These are phyloP conservation scores for Blastobotrys muscicola DNA, from an alignment of 805 yeast species.

Conservation along the genomic window DNA sequence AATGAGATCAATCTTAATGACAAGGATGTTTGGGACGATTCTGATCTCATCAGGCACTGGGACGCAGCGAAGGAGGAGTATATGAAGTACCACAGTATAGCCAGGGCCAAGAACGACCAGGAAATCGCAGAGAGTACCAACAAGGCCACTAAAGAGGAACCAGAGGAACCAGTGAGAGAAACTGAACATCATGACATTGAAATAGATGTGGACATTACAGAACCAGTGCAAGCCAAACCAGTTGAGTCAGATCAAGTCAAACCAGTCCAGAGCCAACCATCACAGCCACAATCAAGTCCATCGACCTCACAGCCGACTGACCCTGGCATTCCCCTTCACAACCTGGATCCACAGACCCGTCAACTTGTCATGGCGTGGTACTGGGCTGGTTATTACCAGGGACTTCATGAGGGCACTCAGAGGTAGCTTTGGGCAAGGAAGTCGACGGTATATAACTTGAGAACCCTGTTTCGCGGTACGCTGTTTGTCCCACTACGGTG, in stretches of 20 bases:
- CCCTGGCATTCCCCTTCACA: slow-evolving; percentile 4
- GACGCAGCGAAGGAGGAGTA: slow-evolving; percentile 17
- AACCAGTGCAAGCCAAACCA: background rate
- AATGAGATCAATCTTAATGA: slow-evolving; percentile 8
- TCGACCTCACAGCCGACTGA: background rate
- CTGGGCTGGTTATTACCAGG: slow-evolving; percentile 25
- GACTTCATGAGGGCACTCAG: slow-evolving; percentile 12
- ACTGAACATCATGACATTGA: background rate
- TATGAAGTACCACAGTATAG: slow-evolving; percentile 14
- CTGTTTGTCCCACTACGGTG: too few relatives aligned
- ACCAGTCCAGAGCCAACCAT: background rate
- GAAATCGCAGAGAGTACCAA: background rate
- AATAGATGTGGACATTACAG: background rate
- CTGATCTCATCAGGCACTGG: slow-evolving; percentile 16
- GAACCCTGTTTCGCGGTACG: too few relatives aligned
- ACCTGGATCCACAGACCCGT: slow-evolving; percentile 13
- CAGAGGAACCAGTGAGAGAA: background rate
- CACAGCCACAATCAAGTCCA: background rate
- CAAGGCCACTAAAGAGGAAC: too few relatives aligned
- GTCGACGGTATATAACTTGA: too few relatives aligned
- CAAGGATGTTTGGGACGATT: slow-evolving; percentile 22
- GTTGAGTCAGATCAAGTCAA: background rate
- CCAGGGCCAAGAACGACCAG: background rate
- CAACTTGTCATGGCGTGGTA: slow-evolving; percentile 22
- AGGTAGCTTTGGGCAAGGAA: too few relatives aligned